Conservation (phyloP, 1,284 basidiomycete genomes). For the Stereum hirsutum region DNA sequence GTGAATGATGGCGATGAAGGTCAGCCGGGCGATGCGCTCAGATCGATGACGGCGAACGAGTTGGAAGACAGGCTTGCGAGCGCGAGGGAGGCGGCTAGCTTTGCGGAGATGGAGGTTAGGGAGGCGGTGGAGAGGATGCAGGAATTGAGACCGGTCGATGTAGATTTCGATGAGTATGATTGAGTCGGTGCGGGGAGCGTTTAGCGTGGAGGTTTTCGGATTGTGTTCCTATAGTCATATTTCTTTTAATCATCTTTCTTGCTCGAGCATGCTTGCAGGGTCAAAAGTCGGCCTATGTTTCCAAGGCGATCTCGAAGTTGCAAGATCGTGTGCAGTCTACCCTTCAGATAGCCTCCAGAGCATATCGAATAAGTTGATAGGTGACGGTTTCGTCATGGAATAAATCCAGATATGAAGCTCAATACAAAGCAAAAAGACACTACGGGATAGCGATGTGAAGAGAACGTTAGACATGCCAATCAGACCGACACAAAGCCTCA, state of each 20-base stretch:
- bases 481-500: too few species aligned
- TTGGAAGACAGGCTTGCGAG: constrained; percentile 62
- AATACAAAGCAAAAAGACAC: too few species aligned
- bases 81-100: constrained; percentile 59
- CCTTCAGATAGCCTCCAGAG: too few species aligned
- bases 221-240: constrained; percentile 1
- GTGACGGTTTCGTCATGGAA: too few species aligned
- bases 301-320: too few species aligned
- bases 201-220: background rate
- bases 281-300: too few species aligned
- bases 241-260: background rate
- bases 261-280: too few species aligned
- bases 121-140: constrained; percentile 65
- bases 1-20: constrained; percentile 32
- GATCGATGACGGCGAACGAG: constrained; percentile 59
- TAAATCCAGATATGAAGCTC: too few species aligned
- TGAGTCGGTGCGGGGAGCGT: background rate
- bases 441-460: too few species aligned
- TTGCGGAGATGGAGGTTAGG: constrained; percentile 63
- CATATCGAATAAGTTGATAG: too few species aligned
- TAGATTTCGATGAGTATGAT: constrained; percentile 26
- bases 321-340: too few species aligned
- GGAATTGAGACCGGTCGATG: constrained; percentile 35
- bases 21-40: constrained; percentile 27
- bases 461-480: too few species aligned